A percentile compares a stretch with the other conserved stretches of the same genome.
Evolutionary conservation across 805 yeast genomes (phyloP).

Genomic region (Lachancea dasiensis): DNA sequence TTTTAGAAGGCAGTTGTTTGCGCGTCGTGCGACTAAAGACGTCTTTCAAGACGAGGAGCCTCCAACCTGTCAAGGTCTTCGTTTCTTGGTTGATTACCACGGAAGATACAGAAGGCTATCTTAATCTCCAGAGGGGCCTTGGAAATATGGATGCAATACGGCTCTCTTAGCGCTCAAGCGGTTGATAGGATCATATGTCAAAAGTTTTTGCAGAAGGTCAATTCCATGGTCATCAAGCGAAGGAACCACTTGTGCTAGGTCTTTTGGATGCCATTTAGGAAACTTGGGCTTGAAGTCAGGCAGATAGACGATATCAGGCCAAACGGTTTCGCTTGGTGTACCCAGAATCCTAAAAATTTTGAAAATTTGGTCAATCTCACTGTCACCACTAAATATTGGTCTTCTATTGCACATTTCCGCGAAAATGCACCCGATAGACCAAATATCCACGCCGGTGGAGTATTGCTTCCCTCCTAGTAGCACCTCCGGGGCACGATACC

Average conservation of each 20-base stretch:
- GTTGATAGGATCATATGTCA: constrained; percentile 88
- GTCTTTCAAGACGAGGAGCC: background rate
- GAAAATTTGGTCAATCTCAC: constrained; percentile 91
- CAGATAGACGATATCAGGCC: constrained; percentile 93
- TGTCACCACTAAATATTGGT: constrained; percentile 92
- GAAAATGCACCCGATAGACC: constrained; percentile 98
- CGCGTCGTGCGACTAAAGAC: background rate
- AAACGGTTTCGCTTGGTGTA: constrained; percentile 89
- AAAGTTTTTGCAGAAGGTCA: constrained; percentile 69
- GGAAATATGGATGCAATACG: constrained; percentile 65
- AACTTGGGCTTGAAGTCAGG: constrained; percentile 84
- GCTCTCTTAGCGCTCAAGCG: constrained; percentile 95
- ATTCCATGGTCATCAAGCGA: constrained; percentile 77
- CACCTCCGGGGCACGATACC: constrained; percentile 99
- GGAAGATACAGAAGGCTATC: too few relatives aligned
- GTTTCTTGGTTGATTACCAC: too few relatives aligned
- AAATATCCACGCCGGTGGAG: constrained; percentile 94
- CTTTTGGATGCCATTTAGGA: constrained; percentile 85
- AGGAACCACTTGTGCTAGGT: constrained; percentile 72
- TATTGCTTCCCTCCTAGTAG: constrained; percentile 90
- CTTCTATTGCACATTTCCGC: constrained; percentile 99
- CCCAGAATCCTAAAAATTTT: constrained; percentile 93
- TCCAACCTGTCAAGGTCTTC: too few relatives aligned
- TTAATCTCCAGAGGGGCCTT: constrained; percentile 11
- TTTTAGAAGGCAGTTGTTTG: too few relatives aligned